Evolutionary conservation across 2,329 filamentous ascomycete species (phyloP).

Genomic region (Fusarium xyrophilum): DNA sequence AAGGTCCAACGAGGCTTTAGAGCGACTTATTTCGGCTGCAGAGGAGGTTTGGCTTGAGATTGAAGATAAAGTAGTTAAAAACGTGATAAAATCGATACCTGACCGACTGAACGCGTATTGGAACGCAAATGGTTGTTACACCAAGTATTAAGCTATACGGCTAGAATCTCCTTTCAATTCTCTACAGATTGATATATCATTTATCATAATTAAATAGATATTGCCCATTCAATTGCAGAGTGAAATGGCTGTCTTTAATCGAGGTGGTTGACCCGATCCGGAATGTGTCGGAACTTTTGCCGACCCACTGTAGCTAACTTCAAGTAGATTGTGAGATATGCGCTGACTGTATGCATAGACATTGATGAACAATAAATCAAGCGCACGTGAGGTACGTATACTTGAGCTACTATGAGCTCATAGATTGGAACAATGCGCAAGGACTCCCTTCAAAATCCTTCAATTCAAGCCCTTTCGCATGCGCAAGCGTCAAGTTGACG

Average conservation of each 20-base stretch:
- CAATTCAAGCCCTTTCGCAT: not conserved
- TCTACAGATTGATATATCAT: not conserved
- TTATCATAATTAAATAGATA: not conserved
- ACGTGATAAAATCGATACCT: not conserved
- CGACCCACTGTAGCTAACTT: no score
- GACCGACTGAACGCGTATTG: not conserved
- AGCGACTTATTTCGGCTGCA: not conserved
- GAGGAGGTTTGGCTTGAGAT: not conserved
- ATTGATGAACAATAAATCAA: not conserved
- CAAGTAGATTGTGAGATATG: no score
- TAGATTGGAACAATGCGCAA: not conserved
- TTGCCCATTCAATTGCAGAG: not conserved
- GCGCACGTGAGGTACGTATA: fast-evolving
- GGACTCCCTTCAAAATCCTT: constrained; percentile 4
- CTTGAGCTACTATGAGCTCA: not conserved
- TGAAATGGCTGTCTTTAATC: no score
- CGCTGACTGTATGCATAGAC: fast-evolving
- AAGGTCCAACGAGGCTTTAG: not conserved
- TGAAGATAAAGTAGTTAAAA: not conserved
- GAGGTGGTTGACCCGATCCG: no score
- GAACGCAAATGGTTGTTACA: not conserved
- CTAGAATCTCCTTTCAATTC: not conserved
- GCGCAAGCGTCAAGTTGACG: constrained; percentile 1
- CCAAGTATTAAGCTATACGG: not conserved
- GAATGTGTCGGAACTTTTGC: no score